Conservation (phyloP, 2,329 filamentous ascomycete genomes). For the Nectriaceae sp. region DNA sequence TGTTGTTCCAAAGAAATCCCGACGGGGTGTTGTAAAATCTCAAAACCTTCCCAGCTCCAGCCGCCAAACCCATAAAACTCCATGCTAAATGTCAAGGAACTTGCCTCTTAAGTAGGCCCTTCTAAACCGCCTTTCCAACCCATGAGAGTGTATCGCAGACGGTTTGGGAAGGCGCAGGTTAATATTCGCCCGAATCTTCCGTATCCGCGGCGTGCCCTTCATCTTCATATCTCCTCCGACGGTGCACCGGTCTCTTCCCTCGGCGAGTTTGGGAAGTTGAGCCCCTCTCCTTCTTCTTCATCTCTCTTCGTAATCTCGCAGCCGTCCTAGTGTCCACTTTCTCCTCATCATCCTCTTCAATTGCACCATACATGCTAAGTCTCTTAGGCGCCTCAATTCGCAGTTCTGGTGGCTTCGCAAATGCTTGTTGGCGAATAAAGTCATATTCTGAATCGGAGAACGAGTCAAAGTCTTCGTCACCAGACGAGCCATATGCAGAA, state of each 20-base stretch:
- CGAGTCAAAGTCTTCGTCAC: conserved; percentile 16
- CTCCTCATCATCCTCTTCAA: conserved; percentile 22
- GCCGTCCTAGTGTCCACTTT: conserved; percentile 25
- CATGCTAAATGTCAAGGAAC: no score
- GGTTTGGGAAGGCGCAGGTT: no score
- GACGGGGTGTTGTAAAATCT: no score
- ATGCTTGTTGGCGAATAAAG: conserved; percentile 12
- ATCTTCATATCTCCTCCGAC: conserved; percentile 9
- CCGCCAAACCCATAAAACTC: no score
- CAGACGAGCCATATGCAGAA: conserved; percentile 8
- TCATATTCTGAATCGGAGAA: conserved; percentile 19
- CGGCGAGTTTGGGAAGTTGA: conserved; percentile 5
- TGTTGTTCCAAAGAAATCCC: no score
- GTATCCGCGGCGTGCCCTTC: conserved; percentile 20
- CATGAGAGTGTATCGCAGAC: no score
- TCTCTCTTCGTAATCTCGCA: conserved; percentile 20
- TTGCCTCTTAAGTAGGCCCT: no score
- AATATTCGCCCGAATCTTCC: conserved; percentile 23
- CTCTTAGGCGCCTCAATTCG: conserved; percentile 17
- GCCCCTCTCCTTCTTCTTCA: conserved; percentile 13
- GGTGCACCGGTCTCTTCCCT: conserved; percentile 1
- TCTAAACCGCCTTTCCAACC: no score
- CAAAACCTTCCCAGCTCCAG: no score
- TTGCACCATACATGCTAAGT: conserved; percentile 23
- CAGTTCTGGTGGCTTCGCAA: conserved; percentile 18